phyloP scores from a whole-genome alignment of 768 basidiomycete species.

The Xerocomellus dryophilus region DNA sequence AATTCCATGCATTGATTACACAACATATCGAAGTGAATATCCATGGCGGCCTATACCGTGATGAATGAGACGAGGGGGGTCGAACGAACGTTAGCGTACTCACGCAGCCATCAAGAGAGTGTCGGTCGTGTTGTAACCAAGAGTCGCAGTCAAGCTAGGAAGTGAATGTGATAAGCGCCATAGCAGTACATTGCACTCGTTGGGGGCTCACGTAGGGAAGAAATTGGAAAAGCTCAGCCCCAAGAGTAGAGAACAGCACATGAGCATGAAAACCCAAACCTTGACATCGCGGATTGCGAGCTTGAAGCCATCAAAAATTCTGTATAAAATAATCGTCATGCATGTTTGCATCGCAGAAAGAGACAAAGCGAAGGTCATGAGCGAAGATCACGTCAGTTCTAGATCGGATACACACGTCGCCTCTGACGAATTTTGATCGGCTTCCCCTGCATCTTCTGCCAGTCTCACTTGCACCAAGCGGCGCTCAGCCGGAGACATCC shows the following conservation, averaged over 20 bases:
- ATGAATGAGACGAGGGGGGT: neutral
- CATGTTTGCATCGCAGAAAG: neutral
- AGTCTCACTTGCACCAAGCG: slow-evolving; percentile 65
- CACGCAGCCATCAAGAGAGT: slow-evolving; percentile 61
- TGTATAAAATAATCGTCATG: slow-evolving; percentile 16
- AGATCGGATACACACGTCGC: slow-evolving; percentile 12
- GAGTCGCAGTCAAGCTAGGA: slow-evolving; percentile 52
- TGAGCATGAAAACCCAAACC: slow-evolving; percentile 51
- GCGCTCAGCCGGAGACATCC: slow-evolving; percentile 50
- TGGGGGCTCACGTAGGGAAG: slow-evolving; percentile 45
- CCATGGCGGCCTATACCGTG: slow-evolving; percentile 54
- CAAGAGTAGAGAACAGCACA: slow-evolving; percentile 48
- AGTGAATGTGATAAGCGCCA: neutral
- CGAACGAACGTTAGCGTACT: slow-evolving; percentile 19
- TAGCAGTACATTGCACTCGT: neutral
- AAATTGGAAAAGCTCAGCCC: slow-evolving; percentile 62
- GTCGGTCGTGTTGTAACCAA: slow-evolving; percentile 57
- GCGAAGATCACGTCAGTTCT: neutral
- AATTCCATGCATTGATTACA: slow-evolving; percentile 52
- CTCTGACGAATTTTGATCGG: slow-evolving; percentile 45
- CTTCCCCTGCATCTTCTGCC: slow-evolving; percentile 67
- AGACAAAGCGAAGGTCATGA: neutral
- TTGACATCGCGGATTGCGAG: slow-evolving; percentile 57
- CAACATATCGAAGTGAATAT: slow-evolving; percentile 50
- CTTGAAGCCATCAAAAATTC: slow-evolving; percentile 49